Percentiles rank a stretch among this genome's conserved stretches.
phyloP scores from a whole-genome alignment of 768 basidiomycete species.

The Leccinum broughii region DNA sequence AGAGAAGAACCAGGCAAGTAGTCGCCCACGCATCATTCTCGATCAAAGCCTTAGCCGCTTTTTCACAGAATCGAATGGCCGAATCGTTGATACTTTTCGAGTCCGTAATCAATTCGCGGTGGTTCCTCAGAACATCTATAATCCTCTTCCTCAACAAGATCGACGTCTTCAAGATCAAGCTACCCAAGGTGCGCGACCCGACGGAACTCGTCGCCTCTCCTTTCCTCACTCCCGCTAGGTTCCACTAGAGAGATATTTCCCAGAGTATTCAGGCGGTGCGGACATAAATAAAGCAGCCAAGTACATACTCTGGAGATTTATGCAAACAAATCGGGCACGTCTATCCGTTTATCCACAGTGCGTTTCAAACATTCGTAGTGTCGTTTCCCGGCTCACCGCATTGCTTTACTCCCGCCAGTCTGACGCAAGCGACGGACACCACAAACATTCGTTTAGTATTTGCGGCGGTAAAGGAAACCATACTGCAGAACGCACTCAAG shows the following conservation, averaged over 20 bases:
- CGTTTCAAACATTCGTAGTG: conserved; percentile 27
- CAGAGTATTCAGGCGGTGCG: conserved; percentile 85
- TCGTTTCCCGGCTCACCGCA: background rate
- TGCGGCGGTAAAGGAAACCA: conserved; percentile 91
- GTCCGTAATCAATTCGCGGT: conserved; percentile 75
- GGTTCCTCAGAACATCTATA: conserved; percentile 68
- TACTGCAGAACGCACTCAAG: conserved; percentile 82
- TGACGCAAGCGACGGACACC: conserved; percentile 90
- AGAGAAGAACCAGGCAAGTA: conserved; percentile 41
- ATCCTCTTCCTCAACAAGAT: conserved; percentile 75
- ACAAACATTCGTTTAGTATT: conserved; percentile 81
- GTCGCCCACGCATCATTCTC: background rate
- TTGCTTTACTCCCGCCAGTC: conserved; percentile 36
- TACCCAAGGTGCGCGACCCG: conserved; percentile 45
- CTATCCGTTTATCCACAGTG: conserved; percentile 92
- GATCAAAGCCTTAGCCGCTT: background rate
- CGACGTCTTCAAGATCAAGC: conserved; percentile 74
- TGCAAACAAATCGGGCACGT: conserved; percentile 83
- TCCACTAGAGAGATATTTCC: conserved; percentile 76
- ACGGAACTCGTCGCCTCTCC: background rate
- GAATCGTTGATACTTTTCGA: conserved; percentile 78
- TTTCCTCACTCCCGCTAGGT: conserved; percentile 40
- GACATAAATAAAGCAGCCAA: conserved; percentile 95
- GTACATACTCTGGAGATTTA: conserved; percentile 93
- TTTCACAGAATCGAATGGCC: conserved; percentile 64